Conservation (phyloP, 1,139 yeast species). For the Pneumocystis carinii region DNA sequence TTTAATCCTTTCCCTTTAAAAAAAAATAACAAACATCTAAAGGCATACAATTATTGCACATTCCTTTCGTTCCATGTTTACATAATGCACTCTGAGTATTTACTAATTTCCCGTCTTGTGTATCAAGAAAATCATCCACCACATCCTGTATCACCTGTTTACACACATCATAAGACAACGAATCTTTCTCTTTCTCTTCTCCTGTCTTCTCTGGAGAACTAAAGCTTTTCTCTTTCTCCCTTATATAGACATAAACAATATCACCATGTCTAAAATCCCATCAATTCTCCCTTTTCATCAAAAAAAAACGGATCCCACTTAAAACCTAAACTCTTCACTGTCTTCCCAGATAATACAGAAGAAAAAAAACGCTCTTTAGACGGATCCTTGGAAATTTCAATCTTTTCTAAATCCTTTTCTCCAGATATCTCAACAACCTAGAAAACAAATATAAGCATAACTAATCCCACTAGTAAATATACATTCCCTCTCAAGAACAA, state of each 20-base stretch:
- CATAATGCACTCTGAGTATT: conserved; percentile 53
- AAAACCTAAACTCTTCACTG: neutral
- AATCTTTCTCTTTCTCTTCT: neutral
- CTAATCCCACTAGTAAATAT: neutral
- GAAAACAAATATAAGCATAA: neutral
- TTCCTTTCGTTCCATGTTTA: conserved; percentile 80
- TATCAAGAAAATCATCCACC: conserved; percentile 56
- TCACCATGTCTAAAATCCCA: neutral
- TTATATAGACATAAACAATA: neutral
- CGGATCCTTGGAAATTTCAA: neutral
- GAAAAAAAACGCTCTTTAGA: neutral
- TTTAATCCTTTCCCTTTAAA: neutral
- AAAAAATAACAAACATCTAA: conserved; percentile 33
- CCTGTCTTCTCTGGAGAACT: neutral
- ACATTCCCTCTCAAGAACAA: neutral
- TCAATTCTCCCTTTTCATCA: neutral
- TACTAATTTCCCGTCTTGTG: conserved; percentile 54
- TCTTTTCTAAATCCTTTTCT: neutral
- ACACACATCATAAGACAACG: conserved; percentile 7
- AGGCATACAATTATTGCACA: conserved; percentile 96
- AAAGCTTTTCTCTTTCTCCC: neutral
- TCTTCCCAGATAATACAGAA: neutral
- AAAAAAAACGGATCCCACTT: neutral
- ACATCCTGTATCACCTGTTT: conserved; percentile 27
- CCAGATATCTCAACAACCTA: neutral